These are phyloP conservation scores for Talaromyces sp. DNA, from an alignment of 2,329 filamentous ascomycete genomes.

Conservation along the genomic window DNA sequence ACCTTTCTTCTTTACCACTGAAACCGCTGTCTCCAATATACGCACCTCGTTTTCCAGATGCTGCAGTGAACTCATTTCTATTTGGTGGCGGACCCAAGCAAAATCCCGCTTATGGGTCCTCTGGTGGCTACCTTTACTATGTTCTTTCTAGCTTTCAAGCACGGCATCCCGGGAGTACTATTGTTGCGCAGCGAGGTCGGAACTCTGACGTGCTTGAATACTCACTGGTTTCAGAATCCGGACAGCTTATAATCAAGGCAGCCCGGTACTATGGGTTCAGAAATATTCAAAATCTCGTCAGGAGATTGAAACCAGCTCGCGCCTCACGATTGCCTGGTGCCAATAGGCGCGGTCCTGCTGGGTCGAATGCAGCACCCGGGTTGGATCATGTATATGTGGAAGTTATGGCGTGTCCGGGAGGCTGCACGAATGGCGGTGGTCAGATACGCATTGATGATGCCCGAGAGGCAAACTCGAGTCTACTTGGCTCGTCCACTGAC, in stretches of 20 bases:
- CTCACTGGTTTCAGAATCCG: slow-evolving; percentile 53
- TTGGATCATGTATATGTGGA: slow-evolving; percentile 88
- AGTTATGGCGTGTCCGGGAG: slow-evolving; percentile 98
- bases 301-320: slow-evolving; percentile 77
- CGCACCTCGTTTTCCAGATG: slow-evolving; percentile 65
- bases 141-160: slow-evolving; percentile 71
- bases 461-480: slow-evolving; percentile 19
- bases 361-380: slow-evolving; percentile 19
- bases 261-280: slow-evolving; percentile 96
- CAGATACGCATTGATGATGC: slow-evolving; percentile 89
- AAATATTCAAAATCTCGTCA: slow-evolving; percentile 96
- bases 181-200: slow-evolving; percentile 68
- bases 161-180: slow-evolving; percentile 63
- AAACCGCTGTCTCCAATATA: slow-evolving; percentile 45
- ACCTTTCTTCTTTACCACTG: slow-evolving; percentile 67
- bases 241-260: slow-evolving; percentile 64
- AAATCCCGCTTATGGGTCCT: slow-evolving; percentile 63
- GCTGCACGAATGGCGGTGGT: slow-evolving; percentile 94
- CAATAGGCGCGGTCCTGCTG: slow-evolving; percentile 22
- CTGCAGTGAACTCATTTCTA: slow-evolving; percentile 64
- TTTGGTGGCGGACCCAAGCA: slow-evolving; percentile 54
- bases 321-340: slow-evolving; percentile 71
- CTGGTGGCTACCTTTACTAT: slow-evolving; percentile 83
- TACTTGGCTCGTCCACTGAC: slow-evolving; percentile 13
- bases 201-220: slow-evolving; percentile 93